These are phyloP conservation scores for Aspergillus sp. DNA, from an alignment of 2,329 filamentous ascomycete genomes.

Conservation along the genomic window DNA sequence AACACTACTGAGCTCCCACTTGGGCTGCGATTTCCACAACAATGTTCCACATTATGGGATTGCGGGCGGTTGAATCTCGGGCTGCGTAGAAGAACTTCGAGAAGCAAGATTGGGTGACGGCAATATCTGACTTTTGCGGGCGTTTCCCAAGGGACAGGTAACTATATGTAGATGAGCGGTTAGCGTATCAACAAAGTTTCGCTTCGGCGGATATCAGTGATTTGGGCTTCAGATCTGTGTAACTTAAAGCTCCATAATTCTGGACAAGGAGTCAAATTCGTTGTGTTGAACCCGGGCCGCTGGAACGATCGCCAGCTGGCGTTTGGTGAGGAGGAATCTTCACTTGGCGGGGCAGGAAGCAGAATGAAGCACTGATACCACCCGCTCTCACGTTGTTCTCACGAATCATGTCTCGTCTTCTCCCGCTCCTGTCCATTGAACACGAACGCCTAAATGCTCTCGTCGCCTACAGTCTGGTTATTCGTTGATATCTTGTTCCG, in stretches of 20 bases:
- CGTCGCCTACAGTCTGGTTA: too few species aligned
- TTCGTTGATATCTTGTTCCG: too few species aligned
- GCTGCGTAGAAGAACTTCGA: not conserved
- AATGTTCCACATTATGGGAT: not conserved
- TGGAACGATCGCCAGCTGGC: not conserved
- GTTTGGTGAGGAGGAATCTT: not conserved
- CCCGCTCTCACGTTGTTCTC: not conserved
- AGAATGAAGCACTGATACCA: not conserved
- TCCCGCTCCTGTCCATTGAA: too few species aligned
- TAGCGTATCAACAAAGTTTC: conserved; percentile 7
- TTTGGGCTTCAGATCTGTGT: not conserved
- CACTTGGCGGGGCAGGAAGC: not conserved
- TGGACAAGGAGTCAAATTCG: not conserved
- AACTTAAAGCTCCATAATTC: not conserved
- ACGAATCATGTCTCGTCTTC: not conserved
- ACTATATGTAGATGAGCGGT: not conserved
- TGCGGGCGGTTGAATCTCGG: not conserved
- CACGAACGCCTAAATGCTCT: too few species aligned
- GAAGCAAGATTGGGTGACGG: not conserved
- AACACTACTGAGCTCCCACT: not conserved
- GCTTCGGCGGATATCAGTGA: not conserved
- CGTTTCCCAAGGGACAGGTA: not conserved
- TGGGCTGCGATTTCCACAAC: not conserved
- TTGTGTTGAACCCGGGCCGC: not conserved
- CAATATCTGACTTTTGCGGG: not conserved